Conservation (phyloP, 495 filamentous ascomycete species). For the Daldinia grandis region DNA sequence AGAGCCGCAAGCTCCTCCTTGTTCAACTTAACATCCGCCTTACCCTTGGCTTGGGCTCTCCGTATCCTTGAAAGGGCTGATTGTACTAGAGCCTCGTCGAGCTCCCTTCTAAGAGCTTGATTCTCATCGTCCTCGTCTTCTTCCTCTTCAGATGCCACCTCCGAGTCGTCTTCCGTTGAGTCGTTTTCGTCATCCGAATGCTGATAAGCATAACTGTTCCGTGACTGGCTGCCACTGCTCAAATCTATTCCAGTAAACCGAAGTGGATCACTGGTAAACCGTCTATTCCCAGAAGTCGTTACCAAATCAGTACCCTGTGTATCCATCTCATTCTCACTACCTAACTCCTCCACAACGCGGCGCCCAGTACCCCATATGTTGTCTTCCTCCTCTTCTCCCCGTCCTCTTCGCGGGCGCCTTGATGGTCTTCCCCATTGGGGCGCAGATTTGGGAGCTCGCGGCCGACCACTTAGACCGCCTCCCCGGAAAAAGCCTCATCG, state of each 20-base stretch:
- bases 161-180: slow-evolving; percentile 62
- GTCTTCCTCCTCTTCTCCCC: slow-evolving; percentile 61
- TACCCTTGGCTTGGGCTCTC: slow-evolving; percentile 75
- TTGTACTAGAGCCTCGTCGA: slow-evolving; percentile 75
- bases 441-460: slow-evolving; percentile 96
- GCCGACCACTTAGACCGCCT: slow-evolving; percentile 99
- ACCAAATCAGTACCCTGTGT: slow-evolving; percentile 64
- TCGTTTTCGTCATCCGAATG: slow-evolving; percentile 59
- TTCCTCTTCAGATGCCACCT: slow-evolving; percentile 47
- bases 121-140: slow-evolving; percentile 63
- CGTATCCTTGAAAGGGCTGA: slow-evolving; percentile 79
- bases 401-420: slow-evolving; percentile 75
- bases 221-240: slow-evolving; percentile 55
- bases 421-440: slow-evolving; percentile 99
- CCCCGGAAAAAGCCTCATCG: slow-evolving; percentile 99
- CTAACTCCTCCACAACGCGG: slow-evolving; percentile 75
- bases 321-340: slow-evolving; percentile 68
- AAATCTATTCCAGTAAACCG: slow-evolving; percentile 69
- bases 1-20: slow-evolving; percentile 79
- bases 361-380: slow-evolving; percentile 51
- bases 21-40: slow-evolving; percentile 76
- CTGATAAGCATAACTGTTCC: slow-evolving; percentile 56
- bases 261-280: slow-evolving; percentile 67
- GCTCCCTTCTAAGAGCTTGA: slow-evolving; percentile 57
- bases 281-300: slow-evolving; percentile 47